Evolutionary conservation across 2,329 filamentous ascomycete species (phyloP), one percentile per base, ranked within the genome.

Genomic region (Cercospora citrullina): DNA sequence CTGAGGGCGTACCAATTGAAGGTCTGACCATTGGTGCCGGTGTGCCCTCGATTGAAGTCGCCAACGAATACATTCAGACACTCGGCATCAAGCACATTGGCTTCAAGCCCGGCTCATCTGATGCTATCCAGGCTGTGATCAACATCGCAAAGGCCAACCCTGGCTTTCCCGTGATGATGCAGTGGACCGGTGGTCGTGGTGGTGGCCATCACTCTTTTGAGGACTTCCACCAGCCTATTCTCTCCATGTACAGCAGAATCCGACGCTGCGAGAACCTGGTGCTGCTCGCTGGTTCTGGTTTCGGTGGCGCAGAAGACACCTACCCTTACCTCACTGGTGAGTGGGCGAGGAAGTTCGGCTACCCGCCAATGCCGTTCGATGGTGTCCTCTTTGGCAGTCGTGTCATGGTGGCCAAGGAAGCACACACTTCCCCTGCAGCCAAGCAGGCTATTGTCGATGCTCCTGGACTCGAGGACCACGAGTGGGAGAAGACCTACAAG

Each of bases 121-220:
- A 96, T 71, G 92, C 91, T 2, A 96, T 97, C 70, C 92, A 97
- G 79, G 84, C 91, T 33, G 92, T 96, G 68, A 90, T 97, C 81
- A 95, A 96, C 80, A 94, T 97, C 75, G 93, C 94, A 72, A 95
- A 92, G 81, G 92, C 92, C n/a, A 95, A 97, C 79, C 93, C 94
- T 2, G 90, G 87, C 30, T 97, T 97, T 85, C 94, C 94, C n/a
- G 87, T 97, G 63, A 89, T 97, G 63, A 84, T 97, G 70, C 94
- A 97, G 81, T 97, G 94, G 94, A 97, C 94, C 68, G 94, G 94
- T 77, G 94, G 94, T 48, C 91, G 94, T 81, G 94, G 93, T 72
- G 94, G 94, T 83, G 94, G 94, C 66, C 94, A 97, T 80, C 94
- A 97, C 83, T 97, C 93, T 0, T 96, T 90, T 71, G 94, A 97